A percentile compares a stretch with the other conserved stretches of the same genome.
These are phyloP conservation scores for Syzygium aqueum DNA, from an alignment of 345 rosid species.

Conservation along the genomic window DNA sequence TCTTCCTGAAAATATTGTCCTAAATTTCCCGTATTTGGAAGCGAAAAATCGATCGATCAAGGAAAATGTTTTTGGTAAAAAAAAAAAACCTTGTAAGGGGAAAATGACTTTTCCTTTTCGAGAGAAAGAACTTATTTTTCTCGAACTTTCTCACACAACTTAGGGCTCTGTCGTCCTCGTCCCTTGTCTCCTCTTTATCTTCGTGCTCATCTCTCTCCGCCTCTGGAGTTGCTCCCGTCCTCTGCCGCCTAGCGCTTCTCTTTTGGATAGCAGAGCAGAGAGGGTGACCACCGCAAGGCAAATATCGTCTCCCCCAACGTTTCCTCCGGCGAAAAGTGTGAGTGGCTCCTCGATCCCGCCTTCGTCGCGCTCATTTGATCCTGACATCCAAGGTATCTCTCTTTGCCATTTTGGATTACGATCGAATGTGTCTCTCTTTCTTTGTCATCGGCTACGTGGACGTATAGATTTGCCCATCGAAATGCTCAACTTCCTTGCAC, in stretches of 20 bases:
- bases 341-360: background rate
- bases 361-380: background rate
- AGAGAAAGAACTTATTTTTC: background rate
- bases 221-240: background rate
- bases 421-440: background rate
- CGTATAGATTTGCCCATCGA: background rate
- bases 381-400: background rate
- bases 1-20: background rate
- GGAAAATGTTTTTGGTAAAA: background rate
- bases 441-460: background rate
- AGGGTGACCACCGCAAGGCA: background rate
- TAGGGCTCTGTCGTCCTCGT: background rate
- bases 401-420: background rate
- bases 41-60: fast-evolving
- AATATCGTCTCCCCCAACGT: background rate
- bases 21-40: fast-evolving
- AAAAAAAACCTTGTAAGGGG: background rate
- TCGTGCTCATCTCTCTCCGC: background rate
- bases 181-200: background rate
- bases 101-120: background rate
- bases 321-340: background rate
- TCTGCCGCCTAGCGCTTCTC: fast-evolving
- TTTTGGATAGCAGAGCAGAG: background rate
- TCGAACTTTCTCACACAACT: background rate
- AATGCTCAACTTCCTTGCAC: background rate